Conservation (phyloP, 768 basidiomycete genomes). For the Rubroboletus pulcherrimus region DNA sequence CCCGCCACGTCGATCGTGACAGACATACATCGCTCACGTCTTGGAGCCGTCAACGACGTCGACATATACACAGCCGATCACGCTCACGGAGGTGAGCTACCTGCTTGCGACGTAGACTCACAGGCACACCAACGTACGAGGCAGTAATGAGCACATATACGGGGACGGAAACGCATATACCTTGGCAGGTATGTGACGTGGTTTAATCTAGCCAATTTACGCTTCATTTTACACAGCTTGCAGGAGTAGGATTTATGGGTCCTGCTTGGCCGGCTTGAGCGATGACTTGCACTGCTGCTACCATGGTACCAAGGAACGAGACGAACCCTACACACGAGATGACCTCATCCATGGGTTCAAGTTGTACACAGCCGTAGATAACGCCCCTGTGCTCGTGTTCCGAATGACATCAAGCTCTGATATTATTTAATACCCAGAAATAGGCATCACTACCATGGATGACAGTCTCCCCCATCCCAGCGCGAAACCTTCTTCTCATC, state of each 20-base stretch:
- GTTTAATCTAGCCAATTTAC: too few relatives aligned
- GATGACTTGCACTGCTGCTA: background rate
- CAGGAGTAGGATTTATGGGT: too few relatives aligned
- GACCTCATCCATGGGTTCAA: background rate
- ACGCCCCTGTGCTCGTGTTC: background rate
- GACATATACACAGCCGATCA: background rate
- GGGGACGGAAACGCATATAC: background rate
- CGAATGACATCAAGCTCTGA: background rate
- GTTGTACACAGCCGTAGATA: background rate
- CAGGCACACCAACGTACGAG: background rate
- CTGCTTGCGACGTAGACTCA: background rate
- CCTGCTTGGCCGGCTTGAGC: too few relatives aligned
- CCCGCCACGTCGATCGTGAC: background rate
- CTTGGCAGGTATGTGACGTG: too few relatives aligned
- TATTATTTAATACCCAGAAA: background rate
- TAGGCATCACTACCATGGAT: conserved; percentile 5
- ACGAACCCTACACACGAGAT: background rate
- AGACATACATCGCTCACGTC: background rate
- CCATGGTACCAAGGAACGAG: background rate
- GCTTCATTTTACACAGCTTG: too few relatives aligned
- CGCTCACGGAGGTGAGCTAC: background rate
- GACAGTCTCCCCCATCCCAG: conserved; percentile 26
- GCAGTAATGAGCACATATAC: too few relatives aligned
- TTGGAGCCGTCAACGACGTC: background rate
- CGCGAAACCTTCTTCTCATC: conserved; percentile 19